phyloP scores from a whole-genome alignment of 2,329 filamentous ascomycete genomes.

The Neofusicoccum ribis region DNA sequence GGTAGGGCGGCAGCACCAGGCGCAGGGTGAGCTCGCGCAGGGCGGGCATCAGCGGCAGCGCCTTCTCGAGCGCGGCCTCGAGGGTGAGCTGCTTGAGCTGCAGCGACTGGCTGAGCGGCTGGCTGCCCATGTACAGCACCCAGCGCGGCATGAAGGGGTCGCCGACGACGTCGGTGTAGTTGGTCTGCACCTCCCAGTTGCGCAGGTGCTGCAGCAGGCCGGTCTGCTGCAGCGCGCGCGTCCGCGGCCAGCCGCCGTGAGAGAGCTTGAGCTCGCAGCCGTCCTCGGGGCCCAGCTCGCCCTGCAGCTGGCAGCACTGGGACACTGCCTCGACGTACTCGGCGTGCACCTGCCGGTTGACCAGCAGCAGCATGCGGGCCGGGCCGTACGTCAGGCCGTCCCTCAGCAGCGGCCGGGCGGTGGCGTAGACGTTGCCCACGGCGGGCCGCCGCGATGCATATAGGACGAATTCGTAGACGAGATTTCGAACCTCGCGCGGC shows the following conservation, averaged over 20 bases:
- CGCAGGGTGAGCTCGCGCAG: constrained; percentile 15
- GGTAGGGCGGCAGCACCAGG: constrained; percentile 12
- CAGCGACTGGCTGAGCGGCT: constrained; percentile 9
- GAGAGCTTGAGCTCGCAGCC: constrained; percentile 14
- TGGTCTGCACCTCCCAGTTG: constrained; percentile 16
- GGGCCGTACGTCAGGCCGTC: constrained; percentile 10
- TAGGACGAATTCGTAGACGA: constrained; percentile 17
- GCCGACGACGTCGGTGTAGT: constrained; percentile 14
- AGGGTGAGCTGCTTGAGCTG: constrained; percentile 5
- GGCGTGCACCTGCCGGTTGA: constrained; percentile 14
- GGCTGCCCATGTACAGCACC: constrained; percentile 6
- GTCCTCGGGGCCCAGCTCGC: constrained; percentile 16
- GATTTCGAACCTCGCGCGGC: constrained; percentile 13
- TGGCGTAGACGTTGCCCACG: constrained; percentile 17
- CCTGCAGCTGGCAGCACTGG: constrained; percentile 9
- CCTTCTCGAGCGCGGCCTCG: constrained; percentile 13
- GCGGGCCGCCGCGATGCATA: constrained; percentile 5
- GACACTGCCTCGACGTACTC: constrained; percentile 11
- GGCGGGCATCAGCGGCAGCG: constrained; percentile 6
- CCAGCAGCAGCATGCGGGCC: constrained; percentile 10
- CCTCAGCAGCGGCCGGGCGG: constrained; percentile 7
- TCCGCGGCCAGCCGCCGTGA: neutral
- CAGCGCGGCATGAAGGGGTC: constrained; percentile 15
- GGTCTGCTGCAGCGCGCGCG: neutral
- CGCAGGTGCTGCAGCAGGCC: constrained; percentile 13